phyloP scores from a whole-genome alignment of 805 yeast genomes.

The Candida qinlingensis region DNA sequence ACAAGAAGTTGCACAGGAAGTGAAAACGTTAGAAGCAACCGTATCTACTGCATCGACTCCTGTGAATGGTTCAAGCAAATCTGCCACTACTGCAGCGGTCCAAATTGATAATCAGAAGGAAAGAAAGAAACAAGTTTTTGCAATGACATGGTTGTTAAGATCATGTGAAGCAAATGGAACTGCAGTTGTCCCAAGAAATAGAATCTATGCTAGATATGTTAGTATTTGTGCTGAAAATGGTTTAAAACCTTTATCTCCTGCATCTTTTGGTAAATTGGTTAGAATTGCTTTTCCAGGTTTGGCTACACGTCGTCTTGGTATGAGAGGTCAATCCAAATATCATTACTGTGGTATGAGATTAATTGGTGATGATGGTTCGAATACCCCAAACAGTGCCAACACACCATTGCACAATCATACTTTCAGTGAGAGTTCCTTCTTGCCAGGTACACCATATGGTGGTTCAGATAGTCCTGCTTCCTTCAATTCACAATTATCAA shows the following conservation, averaged over 20 bases:
- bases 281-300: slow-evolving; percentile 56
- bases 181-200: slow-evolving; percentile 58
- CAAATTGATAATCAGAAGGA: slow-evolving; percentile 36
- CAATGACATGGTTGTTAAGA: slow-evolving; percentile 73
- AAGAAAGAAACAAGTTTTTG: slow-evolving; percentile 70
- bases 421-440: slow-evolving; percentile 19
- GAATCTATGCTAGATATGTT: slow-evolving; percentile 64
- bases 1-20: slow-evolving; percentile 37
- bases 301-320: slow-evolving; percentile 70
- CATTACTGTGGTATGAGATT: slow-evolving; percentile 73
- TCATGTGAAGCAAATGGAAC: slow-evolving; percentile 47
- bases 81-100: slow-evolving; percentile 22
- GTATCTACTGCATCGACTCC: slow-evolving; percentile 9
- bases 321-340: slow-evolving; percentile 73
- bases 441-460: slow-evolving; percentile 26
- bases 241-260: slow-evolving; percentile 62
- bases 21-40: slow-evolving; percentile 36
- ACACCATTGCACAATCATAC: slow-evolving; percentile 22
- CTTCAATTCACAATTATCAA: slow-evolving; percentile 22
- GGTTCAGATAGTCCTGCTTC: slow-evolving; percentile 25
- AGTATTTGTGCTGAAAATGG: slow-evolving; percentile 48
- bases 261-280: slow-evolving; percentile 72
- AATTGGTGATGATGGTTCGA: slow-evolving; percentile 28
- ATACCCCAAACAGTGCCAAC: slow-evolving; percentile 23
- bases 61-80: not conserved